Percentiles rank a stretch among this genome's conserved stretches.
phyloP scores from a whole-genome alignment of 202 grass and related monocot genomes.

The Miscanthus sacchariflorus region DNA sequence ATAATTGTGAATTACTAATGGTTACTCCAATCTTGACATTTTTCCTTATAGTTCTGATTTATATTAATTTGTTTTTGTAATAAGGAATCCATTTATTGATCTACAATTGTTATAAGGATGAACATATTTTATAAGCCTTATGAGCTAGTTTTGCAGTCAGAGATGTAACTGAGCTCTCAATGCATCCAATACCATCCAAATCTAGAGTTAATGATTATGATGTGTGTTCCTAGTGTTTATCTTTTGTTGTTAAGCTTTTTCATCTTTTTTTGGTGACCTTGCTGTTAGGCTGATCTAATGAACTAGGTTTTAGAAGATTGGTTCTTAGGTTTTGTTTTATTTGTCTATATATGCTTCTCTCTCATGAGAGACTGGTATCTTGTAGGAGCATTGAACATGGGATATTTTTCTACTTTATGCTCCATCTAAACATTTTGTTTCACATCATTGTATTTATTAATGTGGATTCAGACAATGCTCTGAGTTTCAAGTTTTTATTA shows the following conservation, averaged over 20 bases:
- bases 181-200: neutral
- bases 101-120: neutral
- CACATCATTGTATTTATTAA: neutral
- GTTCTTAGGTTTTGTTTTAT: constrained; percentile 1
- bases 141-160: neutral
- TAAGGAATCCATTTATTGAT: neutral
- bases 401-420: neutral
- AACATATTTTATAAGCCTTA: neutral
- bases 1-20: neutral
- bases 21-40: neutral
- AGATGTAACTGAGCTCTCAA: neutral
- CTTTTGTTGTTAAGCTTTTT: neutral
- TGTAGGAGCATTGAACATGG: neutral
- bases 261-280: neutral
- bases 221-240: neutral
- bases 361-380: neutral
- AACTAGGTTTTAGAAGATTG: neutral
- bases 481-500: neutral
- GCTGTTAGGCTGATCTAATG: neutral
- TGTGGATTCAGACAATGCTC: neutral
- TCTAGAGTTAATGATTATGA: neutral
- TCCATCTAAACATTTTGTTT: neutral
- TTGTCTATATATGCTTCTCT: neutral
- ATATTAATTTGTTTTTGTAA: neutral
- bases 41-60: neutral